These are phyloP conservation scores for Candida easanensis DNA, from an alignment of 805 yeast species.

Conservation along the genomic window DNA sequence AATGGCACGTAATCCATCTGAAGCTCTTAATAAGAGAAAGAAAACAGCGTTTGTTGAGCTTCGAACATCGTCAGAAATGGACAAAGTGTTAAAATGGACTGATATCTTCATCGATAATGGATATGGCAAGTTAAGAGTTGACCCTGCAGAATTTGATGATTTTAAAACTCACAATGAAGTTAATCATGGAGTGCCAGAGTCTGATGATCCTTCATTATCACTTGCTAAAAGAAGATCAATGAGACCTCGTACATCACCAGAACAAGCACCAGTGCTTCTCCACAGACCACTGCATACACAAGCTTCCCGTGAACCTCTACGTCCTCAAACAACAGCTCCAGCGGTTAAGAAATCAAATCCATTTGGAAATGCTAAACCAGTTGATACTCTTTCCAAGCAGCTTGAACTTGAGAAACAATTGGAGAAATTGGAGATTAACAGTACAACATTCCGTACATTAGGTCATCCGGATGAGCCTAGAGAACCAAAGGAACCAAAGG, in stretches of 20 bases:
- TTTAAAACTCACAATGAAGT: constrained; percentile 23
- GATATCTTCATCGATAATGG: constrained; percentile 48
- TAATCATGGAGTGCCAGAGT: constrained; percentile 21
- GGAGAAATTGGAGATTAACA: constrained; percentile 40
- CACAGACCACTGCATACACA: neutral
- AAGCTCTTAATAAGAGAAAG: constrained; percentile 32
- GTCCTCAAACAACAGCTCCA: constrained; percentile 23
- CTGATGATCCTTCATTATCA: constrained; percentile 25
- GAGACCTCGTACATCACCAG: constrained; percentile 5
- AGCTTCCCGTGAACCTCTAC: constrained; percentile 17
- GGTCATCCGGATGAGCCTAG: constrained; percentile 12
- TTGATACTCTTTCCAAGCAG: constrained; percentile 66
- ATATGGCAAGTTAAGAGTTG: constrained; percentile 30
- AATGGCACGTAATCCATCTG: constrained; percentile 17
- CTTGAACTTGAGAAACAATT: constrained; percentile 57
- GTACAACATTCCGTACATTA: constrained; percentile 34
- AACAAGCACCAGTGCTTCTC: neutral
- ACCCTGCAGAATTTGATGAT: constrained; percentile 26
- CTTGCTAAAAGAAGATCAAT: constrained; percentile 1
- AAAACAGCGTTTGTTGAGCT: constrained; percentile 67
- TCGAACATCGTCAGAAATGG: constrained; percentile 46
- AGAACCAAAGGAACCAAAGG: neutral
- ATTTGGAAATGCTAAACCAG: constrained; percentile 84
- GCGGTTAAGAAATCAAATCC: constrained; percentile 54
- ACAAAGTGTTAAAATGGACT: constrained; percentile 59